Conservation (phyloP, 2,329 filamentous ascomycete genomes). For the Nothophoma quercina region DNA sequence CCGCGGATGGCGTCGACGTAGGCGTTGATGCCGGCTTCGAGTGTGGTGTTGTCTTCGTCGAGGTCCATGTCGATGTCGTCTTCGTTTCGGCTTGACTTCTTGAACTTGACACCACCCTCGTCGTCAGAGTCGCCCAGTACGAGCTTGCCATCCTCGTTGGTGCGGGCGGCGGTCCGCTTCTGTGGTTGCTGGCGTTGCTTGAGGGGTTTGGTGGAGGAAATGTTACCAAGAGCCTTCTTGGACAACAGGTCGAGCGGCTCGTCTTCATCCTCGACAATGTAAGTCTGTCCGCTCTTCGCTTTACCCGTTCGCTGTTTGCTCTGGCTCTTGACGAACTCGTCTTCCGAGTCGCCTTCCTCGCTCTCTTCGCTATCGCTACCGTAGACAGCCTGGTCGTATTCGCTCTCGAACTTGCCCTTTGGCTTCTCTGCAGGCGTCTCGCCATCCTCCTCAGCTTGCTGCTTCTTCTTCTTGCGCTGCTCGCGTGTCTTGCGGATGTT, state of each 20-base stretch:
- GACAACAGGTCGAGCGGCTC: conserved; percentile 95
- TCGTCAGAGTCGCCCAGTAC: conserved; percentile 68
- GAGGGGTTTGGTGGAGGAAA: conserved; percentile 86
- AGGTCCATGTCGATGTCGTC: conserved; percentile 67
- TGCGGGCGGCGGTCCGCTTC: conserved; percentile 53
- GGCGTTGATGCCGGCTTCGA: conserved; percentile 64
- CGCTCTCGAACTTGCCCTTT: conserved; percentile 80
- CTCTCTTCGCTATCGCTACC: conserved; percentile 67
- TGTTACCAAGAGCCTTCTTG: conserved; percentile 86
- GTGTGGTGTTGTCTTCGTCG: conserved; percentile 52
- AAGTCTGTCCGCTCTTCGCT: conserved; percentile 67
- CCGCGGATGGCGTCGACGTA: conserved; percentile 68
- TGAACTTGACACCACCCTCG: conserved; percentile 45
- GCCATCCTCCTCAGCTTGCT: conserved; percentile 66
- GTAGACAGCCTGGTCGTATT: conserved; percentile 96
- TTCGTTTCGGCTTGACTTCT: conserved; percentile 47
- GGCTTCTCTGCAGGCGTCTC: conserved; percentile 52
- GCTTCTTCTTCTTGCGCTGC: conserved; percentile 88
- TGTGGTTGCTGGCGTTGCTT: conserved; percentile 63
- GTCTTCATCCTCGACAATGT: conserved; percentile 93
- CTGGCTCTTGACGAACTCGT: conserved; percentile 46
- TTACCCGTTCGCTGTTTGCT: conserved; percentile 42
- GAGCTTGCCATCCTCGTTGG: conserved; percentile 80
- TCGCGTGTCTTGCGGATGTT: conserved; percentile 97
- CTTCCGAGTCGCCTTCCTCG: conserved; percentile 57